A percentile compares a stretch with the other conserved stretches of the same genome.
Conservation (phyloP, 805 yeast species). For the Saturnispora galanensis region DNA sequence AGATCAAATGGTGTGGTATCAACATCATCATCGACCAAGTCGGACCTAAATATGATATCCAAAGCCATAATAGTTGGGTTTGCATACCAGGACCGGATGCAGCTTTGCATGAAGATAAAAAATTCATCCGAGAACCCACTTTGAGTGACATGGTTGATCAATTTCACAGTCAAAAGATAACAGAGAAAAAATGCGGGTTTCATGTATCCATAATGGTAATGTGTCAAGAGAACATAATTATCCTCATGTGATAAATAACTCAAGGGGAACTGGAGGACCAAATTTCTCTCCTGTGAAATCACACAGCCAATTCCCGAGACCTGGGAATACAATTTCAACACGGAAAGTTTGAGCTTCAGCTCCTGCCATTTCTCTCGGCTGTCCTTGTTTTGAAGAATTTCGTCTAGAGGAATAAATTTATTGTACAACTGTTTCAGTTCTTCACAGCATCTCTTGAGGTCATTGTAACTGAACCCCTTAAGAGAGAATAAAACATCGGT, state of each 20-base stretch:
- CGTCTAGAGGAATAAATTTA: neutral
- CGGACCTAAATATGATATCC: neutral
- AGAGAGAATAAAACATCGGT: neutral
- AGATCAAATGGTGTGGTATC: neutral
- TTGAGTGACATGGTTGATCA: neutral
- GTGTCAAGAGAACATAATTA: neutral
- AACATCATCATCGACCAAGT: no score
- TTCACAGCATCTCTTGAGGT: neutral
- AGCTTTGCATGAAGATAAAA: neutral
- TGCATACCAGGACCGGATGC: neutral
- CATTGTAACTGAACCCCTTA: neutral
- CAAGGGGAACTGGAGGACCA: neutral
- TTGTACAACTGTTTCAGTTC: neutral
- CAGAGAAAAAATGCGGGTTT: slow-evolving; percentile 1
- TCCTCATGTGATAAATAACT: neutral
- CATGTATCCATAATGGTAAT: slow-evolving; percentile 1
- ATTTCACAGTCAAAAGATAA: neutral
- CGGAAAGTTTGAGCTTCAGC: slow-evolving; percentile 7
- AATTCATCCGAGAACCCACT: neutral
- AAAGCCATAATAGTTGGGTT: neutral
- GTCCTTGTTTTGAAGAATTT: neutral
- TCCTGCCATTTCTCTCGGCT: slow-evolving; percentile 4
- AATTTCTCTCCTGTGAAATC: neutral
- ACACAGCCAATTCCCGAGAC: neutral
- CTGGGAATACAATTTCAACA: neutral